Percentiles rank a stretch among this genome's conserved stretches.
Conservation (phyloP, 2,329 filamentous ascomycete genomes). For the Aschersonia sp. region DNA sequence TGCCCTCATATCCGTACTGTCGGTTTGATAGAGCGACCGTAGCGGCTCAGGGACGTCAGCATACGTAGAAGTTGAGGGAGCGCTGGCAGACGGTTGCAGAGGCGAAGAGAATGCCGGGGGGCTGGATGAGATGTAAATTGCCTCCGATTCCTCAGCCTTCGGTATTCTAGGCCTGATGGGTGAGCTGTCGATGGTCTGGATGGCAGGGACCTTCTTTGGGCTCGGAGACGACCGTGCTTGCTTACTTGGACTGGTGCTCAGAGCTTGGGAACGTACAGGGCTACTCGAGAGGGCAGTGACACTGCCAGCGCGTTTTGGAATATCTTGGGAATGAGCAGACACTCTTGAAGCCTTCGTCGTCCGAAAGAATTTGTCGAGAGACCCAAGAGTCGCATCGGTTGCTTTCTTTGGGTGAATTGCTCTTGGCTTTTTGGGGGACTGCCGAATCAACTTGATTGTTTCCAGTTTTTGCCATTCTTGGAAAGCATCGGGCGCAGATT, state of each 20-base stretch:
- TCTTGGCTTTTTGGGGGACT: slow-evolving; percentile 12
- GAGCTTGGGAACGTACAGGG: background rate
- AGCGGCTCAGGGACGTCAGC: slow-evolving; percentile 11
- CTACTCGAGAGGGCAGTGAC: background rate
- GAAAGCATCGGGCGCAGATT: slow-evolving; percentile 11
- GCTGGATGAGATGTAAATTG: slow-evolving; percentile 31
- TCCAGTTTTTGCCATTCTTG: slow-evolving; percentile 13
- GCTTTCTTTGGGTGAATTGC: slow-evolving; percentile 7
- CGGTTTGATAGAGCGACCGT: slow-evolving; percentile 10
- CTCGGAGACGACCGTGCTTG: slow-evolving; percentile 13
- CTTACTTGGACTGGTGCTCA: slow-evolving; percentile 17
- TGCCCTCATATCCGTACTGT: slow-evolving; percentile 7
- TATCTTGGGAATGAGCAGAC: background rate
- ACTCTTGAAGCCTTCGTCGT: slow-evolving; percentile 17
- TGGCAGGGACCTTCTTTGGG: slow-evolving; percentile 11
- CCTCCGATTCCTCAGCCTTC: slow-evolving; percentile 12
- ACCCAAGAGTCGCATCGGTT: slow-evolving; percentile 11
- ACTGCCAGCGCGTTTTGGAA: too few relatives aligned
- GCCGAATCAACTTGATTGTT: slow-evolving; percentile 8
- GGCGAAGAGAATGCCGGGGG: slow-evolving; percentile 14
- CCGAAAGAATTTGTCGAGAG: slow-evolving; percentile 26
- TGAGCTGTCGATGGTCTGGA: slow-evolving; percentile 28
- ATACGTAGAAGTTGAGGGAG: slow-evolving; percentile 4
- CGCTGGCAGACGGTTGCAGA: slow-evolving; percentile 13
- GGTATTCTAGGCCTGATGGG: slow-evolving; percentile 23